Conservation (phyloP, 306 rosid genomes). For the Rosa multiflora region DNA sequence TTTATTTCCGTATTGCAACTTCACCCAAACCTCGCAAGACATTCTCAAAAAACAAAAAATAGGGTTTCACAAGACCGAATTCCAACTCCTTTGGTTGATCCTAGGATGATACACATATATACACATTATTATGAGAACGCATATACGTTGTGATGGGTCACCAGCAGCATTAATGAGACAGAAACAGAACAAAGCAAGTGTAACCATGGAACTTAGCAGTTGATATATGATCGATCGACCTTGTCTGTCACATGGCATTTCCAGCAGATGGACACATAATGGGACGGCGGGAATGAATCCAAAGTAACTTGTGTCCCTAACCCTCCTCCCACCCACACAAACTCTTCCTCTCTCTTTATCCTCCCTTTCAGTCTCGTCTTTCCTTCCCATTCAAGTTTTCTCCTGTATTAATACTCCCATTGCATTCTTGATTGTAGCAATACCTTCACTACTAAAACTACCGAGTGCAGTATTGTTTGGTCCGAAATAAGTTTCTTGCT, state of each 20-base stretch:
- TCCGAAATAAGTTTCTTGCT: not conserved
- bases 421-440: not conserved
- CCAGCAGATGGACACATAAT: not conserved
- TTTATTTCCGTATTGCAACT: too few relatives aligned
- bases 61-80: too few relatives aligned
- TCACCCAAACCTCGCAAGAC: too few relatives aligned
- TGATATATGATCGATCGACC: not conserved
- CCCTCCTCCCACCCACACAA: conserved; percentile 30
- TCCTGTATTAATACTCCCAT: not conserved
- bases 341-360: not conserved
- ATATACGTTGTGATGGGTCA: conserved; percentile 2
- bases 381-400: conserved; percentile 25
- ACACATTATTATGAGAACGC: not conserved
- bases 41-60: too few relatives aligned
- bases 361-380: not conserved
- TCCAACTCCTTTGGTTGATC: too few relatives aligned
- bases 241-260: conserved; percentile 7
- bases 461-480: not conserved
- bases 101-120: too few relatives aligned
- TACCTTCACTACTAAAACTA: not conserved
- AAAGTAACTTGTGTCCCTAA: conserved; percentile 27
- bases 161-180: conserved; percentile 8
- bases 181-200: not conserved
- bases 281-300: conserved; percentile 32
- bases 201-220: not conserved